Evolutionary conservation across 2,329 filamentous ascomycete genomes (phyloP).

Genomic region (Chrysoporthe austroafricana): DNA sequence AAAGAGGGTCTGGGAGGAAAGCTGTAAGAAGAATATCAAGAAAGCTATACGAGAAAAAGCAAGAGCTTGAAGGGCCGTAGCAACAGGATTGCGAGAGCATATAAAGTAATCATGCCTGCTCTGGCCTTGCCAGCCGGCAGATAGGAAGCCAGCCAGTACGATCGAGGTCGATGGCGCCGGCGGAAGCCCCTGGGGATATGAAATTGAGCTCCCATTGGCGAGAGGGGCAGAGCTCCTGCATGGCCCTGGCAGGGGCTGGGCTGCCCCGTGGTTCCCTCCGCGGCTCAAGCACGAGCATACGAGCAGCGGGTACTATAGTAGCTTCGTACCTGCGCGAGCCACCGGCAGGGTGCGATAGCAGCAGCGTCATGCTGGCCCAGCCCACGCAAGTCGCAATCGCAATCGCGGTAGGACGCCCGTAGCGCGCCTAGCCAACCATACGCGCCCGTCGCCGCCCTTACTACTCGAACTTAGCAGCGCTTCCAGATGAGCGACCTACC

Average conservation of each 20-base stretch:
- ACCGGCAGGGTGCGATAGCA: not conserved
- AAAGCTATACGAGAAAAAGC: too few species aligned
- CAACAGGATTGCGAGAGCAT: too few species aligned
- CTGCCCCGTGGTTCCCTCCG: not conserved
- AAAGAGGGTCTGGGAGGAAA: too few species aligned
- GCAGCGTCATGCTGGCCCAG: not conserved
- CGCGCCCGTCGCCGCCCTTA: not conserved
- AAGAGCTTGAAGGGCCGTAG: too few species aligned
- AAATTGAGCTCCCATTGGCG: constrained; percentile 30
- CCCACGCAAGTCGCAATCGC: constrained; percentile 2
- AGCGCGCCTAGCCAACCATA: constrained; percentile 20
- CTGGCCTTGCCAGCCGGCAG: too few species aligned
- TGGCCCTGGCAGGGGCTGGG: constrained; percentile 20
- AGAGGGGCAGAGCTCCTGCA: constrained; percentile 27
- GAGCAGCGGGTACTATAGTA: not conserved
- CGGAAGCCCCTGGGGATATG: constrained; percentile 27
- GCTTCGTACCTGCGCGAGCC: not conserved
- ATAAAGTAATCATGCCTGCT: too few species aligned
- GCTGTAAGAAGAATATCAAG: too few species aligned
- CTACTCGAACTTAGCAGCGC: not conserved
- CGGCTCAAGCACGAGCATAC: constrained; percentile 21
- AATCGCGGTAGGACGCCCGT: constrained; percentile 15
- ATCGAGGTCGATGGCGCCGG: constrained; percentile 20
- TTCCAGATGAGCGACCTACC: constrained; percentile 14
- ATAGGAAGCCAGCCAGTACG: not conserved